Evolutionary conservation across 257 asterid genomes (phyloP).

Genomic region (Ligustrum vulgare): DNA sequence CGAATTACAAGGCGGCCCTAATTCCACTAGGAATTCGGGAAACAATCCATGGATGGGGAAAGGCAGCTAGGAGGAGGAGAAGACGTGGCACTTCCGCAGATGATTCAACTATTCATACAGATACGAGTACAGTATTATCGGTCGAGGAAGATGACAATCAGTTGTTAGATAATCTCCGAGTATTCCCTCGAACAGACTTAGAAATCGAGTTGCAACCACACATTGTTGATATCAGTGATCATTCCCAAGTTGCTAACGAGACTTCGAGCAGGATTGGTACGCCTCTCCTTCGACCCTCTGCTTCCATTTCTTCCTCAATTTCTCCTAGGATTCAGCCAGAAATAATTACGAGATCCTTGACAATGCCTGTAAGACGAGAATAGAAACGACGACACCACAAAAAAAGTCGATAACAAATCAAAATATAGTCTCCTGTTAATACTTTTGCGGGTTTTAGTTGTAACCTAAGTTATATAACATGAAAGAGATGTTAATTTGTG

Average conservation of each 20-base stretch:
- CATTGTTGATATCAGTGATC: slow-evolving; percentile 4
- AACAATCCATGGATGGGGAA: slow-evolving; percentile 59
- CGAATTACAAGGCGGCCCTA: slow-evolving; percentile 55
- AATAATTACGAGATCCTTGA: slow-evolving; percentile 31
- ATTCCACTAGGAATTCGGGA: slow-evolving; percentile 50
- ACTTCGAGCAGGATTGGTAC: slow-evolving; percentile 39
- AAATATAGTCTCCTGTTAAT: slow-evolving; percentile 12
- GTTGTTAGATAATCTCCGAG: slow-evolving; percentile 39
- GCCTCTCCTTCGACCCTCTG: slow-evolving; percentile 50
- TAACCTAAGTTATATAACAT: not conserved
- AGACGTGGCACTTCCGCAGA: slow-evolving; percentile 35
- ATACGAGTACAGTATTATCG: slow-evolving; percentile 48
- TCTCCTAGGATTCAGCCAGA: slow-evolving; percentile 32
- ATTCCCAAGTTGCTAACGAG: slow-evolving; percentile 30
- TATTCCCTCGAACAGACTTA: slow-evolving; percentile 13
- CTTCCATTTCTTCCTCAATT: slow-evolving; percentile 34
- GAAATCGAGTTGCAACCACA: slow-evolving; percentile 42
- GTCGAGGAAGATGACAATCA: slow-evolving; percentile 44
- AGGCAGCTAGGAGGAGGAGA: slow-evolving; percentile 50
- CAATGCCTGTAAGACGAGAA: slow-evolving; percentile 42
- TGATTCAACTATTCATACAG: slow-evolving; percentile 45
- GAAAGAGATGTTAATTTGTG: not conserved
- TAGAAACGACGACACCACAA: not conserved
- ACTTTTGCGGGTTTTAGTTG: slow-evolving; percentile 33
- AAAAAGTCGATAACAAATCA: not conserved